Base-by-base conservation (phyloP, 2,329 filamentous ascomycete genomes). In the Penicillium sp. region DNA sequence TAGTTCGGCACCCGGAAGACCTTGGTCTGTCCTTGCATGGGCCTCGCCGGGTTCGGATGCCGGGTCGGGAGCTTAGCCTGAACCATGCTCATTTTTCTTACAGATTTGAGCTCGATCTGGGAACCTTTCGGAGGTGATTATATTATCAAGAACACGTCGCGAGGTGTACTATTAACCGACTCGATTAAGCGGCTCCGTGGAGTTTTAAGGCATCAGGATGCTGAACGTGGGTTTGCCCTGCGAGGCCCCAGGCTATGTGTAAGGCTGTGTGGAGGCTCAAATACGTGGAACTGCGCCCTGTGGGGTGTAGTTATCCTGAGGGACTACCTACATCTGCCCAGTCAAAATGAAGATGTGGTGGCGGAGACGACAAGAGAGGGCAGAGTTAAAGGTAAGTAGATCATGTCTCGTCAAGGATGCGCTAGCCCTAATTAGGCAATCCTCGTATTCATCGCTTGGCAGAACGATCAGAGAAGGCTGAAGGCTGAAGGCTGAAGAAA, bases 1-100 rank as follows among this genome's bases (percentile, higher is more conserved):
- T 58, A 57, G 41, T 59, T 52, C 9, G 57, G 51, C 6, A 65
- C 41, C 8, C 63, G 63, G 46, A 66, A 65, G 22, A 60, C 46
- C 40, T 56, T 55, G 47, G 54, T 59, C 38, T 61, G 56, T 36
- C 62, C 59, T 42, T 61, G 57, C 51, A 60, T 50, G 30, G 49
- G 27, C 13, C 40, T 50, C 11, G 50, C 49, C 5, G 49, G 28
- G 31, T 25, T 39, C 45, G 36, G 7, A 41, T 25, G 10, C 41
- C n/a, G 16, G 35, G 38, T 13, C 39, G 46, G 36, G 27, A 29
- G 3, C 22, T 49, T 45, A 18, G 29, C 6, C 19, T 46, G 33
- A 42, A 46, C 46, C 9, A 29, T 18, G 29, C 46, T 29, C 31
- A 35, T 41, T 37, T 12, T 8, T 27, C 22, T 19, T 11, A 16